Evolutionary conservation across 345 rosid genomes (phyloP).

Genomic region (Citrus australasica): DNA sequence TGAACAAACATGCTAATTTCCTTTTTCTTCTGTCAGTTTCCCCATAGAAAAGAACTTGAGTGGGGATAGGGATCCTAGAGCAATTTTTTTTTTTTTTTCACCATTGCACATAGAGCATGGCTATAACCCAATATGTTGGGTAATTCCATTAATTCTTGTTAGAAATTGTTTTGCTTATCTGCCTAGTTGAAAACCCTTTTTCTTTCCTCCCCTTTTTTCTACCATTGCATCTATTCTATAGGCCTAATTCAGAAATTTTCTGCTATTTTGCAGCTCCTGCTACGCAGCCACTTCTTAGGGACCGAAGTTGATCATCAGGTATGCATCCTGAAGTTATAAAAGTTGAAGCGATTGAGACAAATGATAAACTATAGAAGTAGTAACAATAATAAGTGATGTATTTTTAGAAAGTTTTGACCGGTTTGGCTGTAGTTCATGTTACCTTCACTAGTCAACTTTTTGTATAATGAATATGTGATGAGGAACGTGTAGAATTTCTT

Average conservation of each 20-base stretch:
- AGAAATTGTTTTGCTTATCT: neutral
- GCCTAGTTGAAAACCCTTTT: neutral
- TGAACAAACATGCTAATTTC: neutral
- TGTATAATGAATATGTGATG: neutral
- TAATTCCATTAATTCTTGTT: neutral
- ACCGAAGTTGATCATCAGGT: slow-evolving; percentile 20
- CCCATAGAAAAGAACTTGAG: neutral
- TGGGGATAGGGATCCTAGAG: neutral
- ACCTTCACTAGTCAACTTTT: neutral
- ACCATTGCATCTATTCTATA: neutral
- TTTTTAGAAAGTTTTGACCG: neutral
- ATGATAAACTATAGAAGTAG: neutral
- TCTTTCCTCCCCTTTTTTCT: neutral
- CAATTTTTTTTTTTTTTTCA: neutral
- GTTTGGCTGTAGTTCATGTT: neutral
- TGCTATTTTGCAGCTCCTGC: slow-evolving; percentile 26
- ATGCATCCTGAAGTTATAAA: neutral
- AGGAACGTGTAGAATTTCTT: neutral
- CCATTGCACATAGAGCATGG: neutral
- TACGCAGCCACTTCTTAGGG: slow-evolving; percentile 29
- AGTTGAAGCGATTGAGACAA: neutral
- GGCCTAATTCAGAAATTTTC: neutral
- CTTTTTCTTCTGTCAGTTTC: neutral
- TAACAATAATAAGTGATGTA: neutral
- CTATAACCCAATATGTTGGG: neutral